Percentiles rank a stretch among this genome's conserved stretches.
Conservation (phyloP, 371 early-diverging fungal species). For the Dentiscutata heterogama region DNA sequence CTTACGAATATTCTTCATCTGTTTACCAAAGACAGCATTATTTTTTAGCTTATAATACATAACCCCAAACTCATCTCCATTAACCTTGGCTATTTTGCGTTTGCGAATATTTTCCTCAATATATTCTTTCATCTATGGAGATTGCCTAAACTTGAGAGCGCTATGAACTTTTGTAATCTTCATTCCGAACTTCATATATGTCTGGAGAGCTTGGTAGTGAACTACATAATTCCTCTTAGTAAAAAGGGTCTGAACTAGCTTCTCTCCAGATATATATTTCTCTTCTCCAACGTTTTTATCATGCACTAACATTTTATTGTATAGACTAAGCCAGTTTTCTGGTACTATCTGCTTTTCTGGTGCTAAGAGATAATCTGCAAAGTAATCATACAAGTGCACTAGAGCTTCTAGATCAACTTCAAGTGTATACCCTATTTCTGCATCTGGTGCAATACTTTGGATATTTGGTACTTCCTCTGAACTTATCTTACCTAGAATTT, state of each 20-base stretch:
- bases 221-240: constrained; percentile 25
- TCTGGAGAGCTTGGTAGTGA: not conserved
- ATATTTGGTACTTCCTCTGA: constrained; percentile 34
- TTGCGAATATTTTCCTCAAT: constrained; percentile 42
- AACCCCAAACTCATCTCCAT: constrained; percentile 8
- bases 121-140: constrained; percentile 35
- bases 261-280: constrained; percentile 31
- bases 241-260: constrained; percentile 32
- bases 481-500: constrained; percentile 31
- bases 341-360: constrained; percentile 36
- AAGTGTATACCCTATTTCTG: constrained; percentile 29
- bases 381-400: constrained; percentile 30
- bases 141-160: constrained; percentile 20
- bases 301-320: constrained; percentile 38
- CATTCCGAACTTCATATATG: not conserved
- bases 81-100: constrained; percentile 30
- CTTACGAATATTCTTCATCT: constrained; percentile 37
- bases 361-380: constrained; percentile 19
- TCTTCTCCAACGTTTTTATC: constrained; percentile 15
- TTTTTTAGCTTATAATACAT: constrained; percentile 43
- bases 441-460: constrained; percentile 17
- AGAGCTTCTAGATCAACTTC: constrained; percentile 36
- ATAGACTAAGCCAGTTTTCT: constrained; percentile 38
- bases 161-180: constrained; percentile 37
- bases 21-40: constrained; percentile 31